Base-by-base conservation (phyloP, 1,139 yeast genomes). In the Saccharomyces hybrid region DNA sequence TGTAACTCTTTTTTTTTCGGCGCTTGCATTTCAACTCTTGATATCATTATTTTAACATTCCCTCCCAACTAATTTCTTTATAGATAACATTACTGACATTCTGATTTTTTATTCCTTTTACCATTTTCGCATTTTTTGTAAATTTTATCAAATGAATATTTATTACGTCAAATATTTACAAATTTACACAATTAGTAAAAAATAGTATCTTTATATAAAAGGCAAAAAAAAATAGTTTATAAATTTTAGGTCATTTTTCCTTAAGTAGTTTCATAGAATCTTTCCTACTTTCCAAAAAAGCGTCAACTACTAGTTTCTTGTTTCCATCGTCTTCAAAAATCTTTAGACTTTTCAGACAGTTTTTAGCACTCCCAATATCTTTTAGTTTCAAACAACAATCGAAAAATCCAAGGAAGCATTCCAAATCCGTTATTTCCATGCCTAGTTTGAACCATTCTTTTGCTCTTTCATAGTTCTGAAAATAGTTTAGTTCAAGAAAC, bases 371-470 rank as follows among this genome's bases (percentile, higher is more conserved):
- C 3, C 55, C 56, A 59, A 60, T 68, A 24, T 69, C 61, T n/a
- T 62, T 48, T 34, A 57, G 28, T 48, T 60, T 61, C 19, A 65
- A 54, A 46, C 62, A 62, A 52, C 72, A 70, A 54, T 90, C 96
- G 65, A 89, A 86, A 56, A 82, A 76, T 0, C 97, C 97, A 52
- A 89, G 76, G 62, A 82, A 73, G 63, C 95, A 88, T 46, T 82
- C 77, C 4, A 74, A 55, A 52, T 77, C 79, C 48, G 81, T 75
- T 2, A 87, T 73, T 58, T 87, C 93, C 42, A 81, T 76, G 0
- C 96, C 98, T 49, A 90, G 71, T 62, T 80, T 80, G 71, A 90
- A 89, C 97, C 97, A 91, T 65, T 88, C 89, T 46, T 77, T 72
- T 0, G 95, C 88, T 61, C 81, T 81, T 3, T 58, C 55, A 19